Evolutionary conservation across 306 rosid species (phyloP).

Genomic region (Quercus rubra): DNA sequence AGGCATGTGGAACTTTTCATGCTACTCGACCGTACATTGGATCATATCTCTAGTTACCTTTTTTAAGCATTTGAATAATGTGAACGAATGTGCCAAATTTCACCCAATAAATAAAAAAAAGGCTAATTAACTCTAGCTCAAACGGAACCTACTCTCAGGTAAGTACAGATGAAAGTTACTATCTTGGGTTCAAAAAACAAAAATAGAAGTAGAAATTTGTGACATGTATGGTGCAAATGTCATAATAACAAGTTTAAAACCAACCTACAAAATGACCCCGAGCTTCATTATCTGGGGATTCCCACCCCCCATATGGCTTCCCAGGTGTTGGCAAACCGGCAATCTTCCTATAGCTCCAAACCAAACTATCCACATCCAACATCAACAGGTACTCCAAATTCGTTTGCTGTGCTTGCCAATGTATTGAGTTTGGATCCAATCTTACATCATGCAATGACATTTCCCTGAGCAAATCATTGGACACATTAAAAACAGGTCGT

Average conservation of each 20-base stretch:
- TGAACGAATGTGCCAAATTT: not conserved
- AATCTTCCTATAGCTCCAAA: conserved; percentile 77
- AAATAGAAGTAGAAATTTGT: not conserved
- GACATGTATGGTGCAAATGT: not conserved
- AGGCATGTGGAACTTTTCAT: not conserved
- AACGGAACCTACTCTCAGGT: too few relatives aligned
- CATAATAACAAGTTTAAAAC: conserved; percentile 1
- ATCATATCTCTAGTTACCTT: not conserved
- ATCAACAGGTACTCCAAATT: conserved; percentile 74
- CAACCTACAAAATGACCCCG: conserved; percentile 93
- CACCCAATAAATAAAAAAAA: not conserved
- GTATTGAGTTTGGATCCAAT: conserved; percentile 46
- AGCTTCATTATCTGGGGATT: conserved; percentile 42
- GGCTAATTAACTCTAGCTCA: not conserved
- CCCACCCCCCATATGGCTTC: conserved; percentile 69
- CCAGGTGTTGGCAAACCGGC: conserved; percentile 79
- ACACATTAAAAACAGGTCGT: conserved; percentile 17
- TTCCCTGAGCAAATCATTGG: conserved; percentile 56
- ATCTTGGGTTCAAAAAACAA: too few relatives aligned
- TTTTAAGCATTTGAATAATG: conserved; percentile 3
- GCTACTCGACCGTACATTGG: too few relatives aligned
- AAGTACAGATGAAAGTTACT: too few relatives aligned
- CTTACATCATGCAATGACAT: conserved; percentile 66
- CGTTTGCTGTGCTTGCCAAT: conserved; percentile 62
- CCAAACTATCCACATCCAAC: conserved; percentile 66